Conservation (phyloP, 2,329 filamentous ascomycete genomes). For the Scorias spongiosa region DNA sequence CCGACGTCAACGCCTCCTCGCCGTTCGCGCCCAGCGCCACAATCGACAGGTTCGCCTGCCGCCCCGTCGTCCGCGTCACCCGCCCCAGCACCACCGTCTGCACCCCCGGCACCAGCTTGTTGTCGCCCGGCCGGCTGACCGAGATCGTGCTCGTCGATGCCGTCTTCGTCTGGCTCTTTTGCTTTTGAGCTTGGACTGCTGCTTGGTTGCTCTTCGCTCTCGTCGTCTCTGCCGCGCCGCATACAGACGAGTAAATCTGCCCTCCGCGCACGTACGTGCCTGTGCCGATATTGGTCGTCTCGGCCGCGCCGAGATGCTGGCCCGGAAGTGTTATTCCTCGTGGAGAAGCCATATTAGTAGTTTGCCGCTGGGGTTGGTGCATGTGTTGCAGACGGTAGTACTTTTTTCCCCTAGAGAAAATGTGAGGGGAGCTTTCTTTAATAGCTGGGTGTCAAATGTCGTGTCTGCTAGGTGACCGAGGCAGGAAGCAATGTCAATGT, state of each 20-base stretch:
- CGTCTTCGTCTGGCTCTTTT: too few relatives aligned
- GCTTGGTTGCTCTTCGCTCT: conserved; percentile 39
- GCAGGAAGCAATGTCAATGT: not conserved
- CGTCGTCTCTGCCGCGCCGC: conserved; percentile 41
- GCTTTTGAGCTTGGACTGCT: conserved; percentile 15
- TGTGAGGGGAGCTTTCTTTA: not conserved
- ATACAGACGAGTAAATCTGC: conserved; percentile 66
- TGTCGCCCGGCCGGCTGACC: conserved; percentile 37
- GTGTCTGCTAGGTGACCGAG: not conserved
- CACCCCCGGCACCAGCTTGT: conserved; percentile 67
- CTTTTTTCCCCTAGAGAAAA: too few relatives aligned
- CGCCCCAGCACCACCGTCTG: conserved; percentile 67
- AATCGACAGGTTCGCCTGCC: conserved; percentile 75
- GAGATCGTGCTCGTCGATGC: conserved; percentile 16
- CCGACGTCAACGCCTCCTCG: conserved; percentile 12
- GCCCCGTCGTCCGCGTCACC: conserved; percentile 70
- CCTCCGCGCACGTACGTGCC: conserved; percentile 71
- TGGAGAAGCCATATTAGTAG: not conserved
- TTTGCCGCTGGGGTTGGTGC: not conserved
- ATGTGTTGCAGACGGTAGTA: too few relatives aligned
- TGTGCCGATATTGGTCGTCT: conserved; percentile 55
- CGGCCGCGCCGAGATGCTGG: conserved; percentile 55
- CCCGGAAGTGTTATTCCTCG: conserved; percentile 55
- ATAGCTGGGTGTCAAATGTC: not conserved
- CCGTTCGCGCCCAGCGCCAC: conserved; percentile 54